Base-by-base conservation (phyloP, 2,329 filamentous ascomycete species). In the Scedosporium apiospermum region DNA sequence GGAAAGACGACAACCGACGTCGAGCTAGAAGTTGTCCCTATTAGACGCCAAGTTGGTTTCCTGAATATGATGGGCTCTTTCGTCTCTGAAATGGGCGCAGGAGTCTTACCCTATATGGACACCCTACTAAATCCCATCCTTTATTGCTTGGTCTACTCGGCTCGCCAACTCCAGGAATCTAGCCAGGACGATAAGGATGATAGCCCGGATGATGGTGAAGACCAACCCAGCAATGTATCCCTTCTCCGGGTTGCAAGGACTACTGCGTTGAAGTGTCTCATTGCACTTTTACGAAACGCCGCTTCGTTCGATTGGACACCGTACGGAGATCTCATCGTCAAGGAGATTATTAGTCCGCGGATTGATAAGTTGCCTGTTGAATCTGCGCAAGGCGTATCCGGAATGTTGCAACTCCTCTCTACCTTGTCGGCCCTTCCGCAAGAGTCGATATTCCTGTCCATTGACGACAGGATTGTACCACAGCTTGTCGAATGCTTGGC, bases 51-150 rank as follows among this genome's bases (percentile, higher is more conserved):
- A 73, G 83, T 95, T 64, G 95, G 96, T 78, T 86, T 97, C 71
- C 77, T 96, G 60, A 96, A 96, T 71, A 95, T 98, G 91, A 81
- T 95, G 59, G 88, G 92, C 64, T 87, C 93, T 10, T 85, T 98
- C 71, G 86, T 98, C 64, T 88, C 89, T 63, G 91, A 95, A 61
- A 82, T 98, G 42, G 91, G 93, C 61, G 85, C 83, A 4, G 88
- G 87, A 62, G 85, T 96, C 62, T 74, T 80, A 2, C 82, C 86
- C 0, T 93, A 90, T 68, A 82, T 88, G 58, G 77, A 82, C 16
- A 82, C 82, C 12, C 80, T 98, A 4, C 79, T 93, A 65, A 87
- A 93, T 68, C 85, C 91, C 0, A 81, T 96, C 0, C 76, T 98
- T 1, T 93, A 92, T 71, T 97, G 92, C 71, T 78, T 95, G 30